Percentiles rank a stretch among this genome's conserved stretches.
phyloP scores from a whole-genome alignment of 352 stramenopile species.

The Pythium phragmiticola region DNA sequence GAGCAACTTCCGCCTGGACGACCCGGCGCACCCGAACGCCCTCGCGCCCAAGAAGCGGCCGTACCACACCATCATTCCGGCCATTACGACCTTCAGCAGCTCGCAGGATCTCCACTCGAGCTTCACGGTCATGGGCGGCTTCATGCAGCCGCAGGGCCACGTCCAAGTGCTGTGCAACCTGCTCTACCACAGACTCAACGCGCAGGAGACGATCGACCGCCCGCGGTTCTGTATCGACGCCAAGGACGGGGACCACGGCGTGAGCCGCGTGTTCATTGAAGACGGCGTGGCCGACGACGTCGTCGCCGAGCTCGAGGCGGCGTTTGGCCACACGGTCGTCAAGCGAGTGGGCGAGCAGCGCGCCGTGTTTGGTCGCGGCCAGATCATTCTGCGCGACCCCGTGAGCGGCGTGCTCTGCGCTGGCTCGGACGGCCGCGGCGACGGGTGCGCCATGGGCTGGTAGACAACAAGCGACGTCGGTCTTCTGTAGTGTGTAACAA shows the following conservation, averaged over 20 bases:
- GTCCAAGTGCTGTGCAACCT: constrained; percentile 93
- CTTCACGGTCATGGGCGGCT: constrained; percentile 89
- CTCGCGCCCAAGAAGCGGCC: constrained; percentile 91
- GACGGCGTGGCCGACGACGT: constrained; percentile 66
- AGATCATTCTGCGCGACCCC: constrained; percentile 85
- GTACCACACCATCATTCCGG: constrained; percentile 99
- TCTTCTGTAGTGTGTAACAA: not conserved
- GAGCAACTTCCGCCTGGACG: constrained; percentile 90
- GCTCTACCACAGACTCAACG: constrained; percentile 75
- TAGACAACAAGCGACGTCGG: constrained; percentile 12
- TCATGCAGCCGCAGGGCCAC: constrained; percentile 98
- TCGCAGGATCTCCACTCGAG: constrained; percentile 91
- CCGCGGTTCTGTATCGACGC: constrained; percentile 93
- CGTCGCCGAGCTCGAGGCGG: constrained; percentile 59
- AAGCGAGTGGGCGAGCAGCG: constrained; percentile 38
- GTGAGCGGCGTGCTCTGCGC: constrained; percentile 90
- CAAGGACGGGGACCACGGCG: constrained; percentile 55
- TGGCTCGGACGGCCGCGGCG: constrained; percentile 93
- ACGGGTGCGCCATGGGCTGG: constrained; percentile 93
- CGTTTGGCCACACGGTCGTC: constrained; percentile 78
- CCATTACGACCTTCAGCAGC: constrained; percentile 86
- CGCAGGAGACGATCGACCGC: constrained; percentile 91
- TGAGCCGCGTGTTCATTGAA: constrained; percentile 85
- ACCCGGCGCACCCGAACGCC: constrained; percentile 89
- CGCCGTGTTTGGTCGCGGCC: constrained; percentile 66